Percentiles rank a stretch among this genome's conserved stretches.
phyloP scores from a whole-genome alignment of 2,329 filamentous ascomycete species.

The Leptographium galeiforme region DNA sequence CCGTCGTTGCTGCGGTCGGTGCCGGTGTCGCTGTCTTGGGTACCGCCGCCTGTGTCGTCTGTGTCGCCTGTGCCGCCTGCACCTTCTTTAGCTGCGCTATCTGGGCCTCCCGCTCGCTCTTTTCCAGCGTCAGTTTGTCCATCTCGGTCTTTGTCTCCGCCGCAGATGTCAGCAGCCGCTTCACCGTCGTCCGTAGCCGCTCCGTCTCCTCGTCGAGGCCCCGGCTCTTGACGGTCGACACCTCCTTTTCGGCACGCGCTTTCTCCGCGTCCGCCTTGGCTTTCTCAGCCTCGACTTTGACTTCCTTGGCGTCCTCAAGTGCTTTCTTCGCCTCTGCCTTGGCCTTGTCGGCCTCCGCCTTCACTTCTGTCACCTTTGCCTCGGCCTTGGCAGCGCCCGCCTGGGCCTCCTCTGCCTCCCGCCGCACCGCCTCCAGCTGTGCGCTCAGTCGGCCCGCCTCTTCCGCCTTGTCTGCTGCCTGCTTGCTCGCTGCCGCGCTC shows the following conservation, averaged over 20 bases:
- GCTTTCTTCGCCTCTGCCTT: background rate
- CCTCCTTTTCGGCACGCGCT: slow-evolving; percentile 14
- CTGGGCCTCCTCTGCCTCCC: background rate
- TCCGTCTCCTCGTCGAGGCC: slow-evolving; percentile 28
- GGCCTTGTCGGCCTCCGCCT: background rate
- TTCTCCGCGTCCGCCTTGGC: background rate
- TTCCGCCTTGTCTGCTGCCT: background rate
- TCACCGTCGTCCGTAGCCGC: slow-evolving; percentile 22
- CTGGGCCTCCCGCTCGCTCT: slow-evolving; percentile 2
- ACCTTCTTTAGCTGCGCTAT: slow-evolving; percentile 4
- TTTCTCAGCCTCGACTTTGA: background rate
- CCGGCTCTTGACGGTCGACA: slow-evolving; percentile 19
- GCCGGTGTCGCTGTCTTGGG: slow-evolving; percentile 1
- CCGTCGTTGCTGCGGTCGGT: background rate
- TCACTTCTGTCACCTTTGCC: too few relatives aligned
- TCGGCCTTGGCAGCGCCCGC: background rate
- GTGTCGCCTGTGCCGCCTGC: background rate
- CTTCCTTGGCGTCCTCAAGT: background rate
- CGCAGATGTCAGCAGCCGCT: slow-evolving; percentile 29
- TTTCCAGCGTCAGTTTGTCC: slow-evolving; percentile 24
- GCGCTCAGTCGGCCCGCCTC: slow-evolving; percentile 17
- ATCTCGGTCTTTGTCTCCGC: slow-evolving; percentile 29
- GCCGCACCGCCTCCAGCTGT: slow-evolving; percentile 16
- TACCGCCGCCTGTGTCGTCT: background rate
- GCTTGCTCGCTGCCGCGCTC: slow-evolving; percentile 5